Evolutionary conservation across 371 early-diverging fungal genomes (phyloP).

Genomic region (Mortierella sp.): DNA sequence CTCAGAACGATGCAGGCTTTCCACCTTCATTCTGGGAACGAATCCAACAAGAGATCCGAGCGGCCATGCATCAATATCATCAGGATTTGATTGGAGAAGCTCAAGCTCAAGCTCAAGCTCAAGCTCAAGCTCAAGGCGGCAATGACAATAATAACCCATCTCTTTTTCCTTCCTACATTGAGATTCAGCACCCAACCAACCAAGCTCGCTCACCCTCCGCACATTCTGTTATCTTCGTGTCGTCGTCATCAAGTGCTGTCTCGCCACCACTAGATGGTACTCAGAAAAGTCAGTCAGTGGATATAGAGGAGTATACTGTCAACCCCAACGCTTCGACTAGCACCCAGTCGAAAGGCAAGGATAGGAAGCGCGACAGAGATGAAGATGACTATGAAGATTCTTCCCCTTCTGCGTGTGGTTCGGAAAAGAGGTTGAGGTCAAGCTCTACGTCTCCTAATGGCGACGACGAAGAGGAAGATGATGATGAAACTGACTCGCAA

Average conservation of each 20-base stretch:
- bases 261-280: neutral
- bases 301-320: neutral
- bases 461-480: neutral
- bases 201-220: neutral
- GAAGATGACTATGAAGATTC: neutral
- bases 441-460: neutral
- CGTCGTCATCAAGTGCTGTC: neutral
- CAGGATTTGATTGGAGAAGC: neutral
- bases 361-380: constrained; percentile 1
- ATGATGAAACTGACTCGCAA: neutral
- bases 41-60: neutral
- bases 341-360: neutral
- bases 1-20: neutral
- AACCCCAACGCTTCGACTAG: too few species aligned
- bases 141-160: neutral
- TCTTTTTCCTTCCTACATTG: neutral
- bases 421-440: neutral
- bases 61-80: neutral
- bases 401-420: neutral
- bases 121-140: neutral
- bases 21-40: neutral
- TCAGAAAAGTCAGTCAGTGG: neutral
- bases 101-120: neutral
- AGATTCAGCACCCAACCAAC: neutral
- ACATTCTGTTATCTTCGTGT: neutral